Base-by-base conservation (phyloP, 495 filamentous ascomycete species). In the Aspergillus panamensis region DNA sequence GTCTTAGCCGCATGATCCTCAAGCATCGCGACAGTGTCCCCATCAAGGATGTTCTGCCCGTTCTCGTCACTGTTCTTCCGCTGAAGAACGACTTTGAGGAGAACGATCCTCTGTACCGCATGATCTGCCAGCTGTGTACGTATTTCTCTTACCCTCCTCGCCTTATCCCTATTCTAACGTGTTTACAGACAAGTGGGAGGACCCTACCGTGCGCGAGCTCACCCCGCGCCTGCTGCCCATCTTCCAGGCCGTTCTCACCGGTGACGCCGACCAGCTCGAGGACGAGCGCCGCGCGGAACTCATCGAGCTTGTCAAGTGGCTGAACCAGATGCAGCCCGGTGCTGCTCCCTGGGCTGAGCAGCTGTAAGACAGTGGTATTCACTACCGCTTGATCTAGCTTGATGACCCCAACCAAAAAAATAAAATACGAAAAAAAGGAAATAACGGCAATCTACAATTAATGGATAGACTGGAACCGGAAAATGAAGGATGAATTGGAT, bases 61-160 rank as follows among this genome's bases (percentile, higher is more conserved):
- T 82, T 3, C 78, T 98, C 42, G 82, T 94, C 17, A 80, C 78
- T 52, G 80, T 94, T 12, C 80, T 98, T 45, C 94, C 94, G 25
- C 75, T 97, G 63, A 91, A 88, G 75, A 92, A 96, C 63, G 94
- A 98, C 70, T 97, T 83, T 61, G 92, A 96, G 72, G 94, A 98
- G 83, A 97, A 98, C 76, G 87, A 89, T 59, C 90, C 93, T 10
- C 83, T 97, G 35, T 98, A 86, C 74, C 80, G 86, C 63, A 92
- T 90, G 83, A 83, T 98, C 65, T 85, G 90, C 68, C 83, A 88
- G 69, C 79, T 97, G 55, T 97, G 87, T 90, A 79, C 80, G 88
- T 83, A 21, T 43, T 42, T 14, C 53, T 35, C 20, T 14, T 45
- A 37, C 37, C 19, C 30, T 8, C 47, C 53, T 32, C 9, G 53